Conservation (phyloP, 2,329 filamentous ascomycete genomes). For the Penicillium griseofulvum region DNA sequence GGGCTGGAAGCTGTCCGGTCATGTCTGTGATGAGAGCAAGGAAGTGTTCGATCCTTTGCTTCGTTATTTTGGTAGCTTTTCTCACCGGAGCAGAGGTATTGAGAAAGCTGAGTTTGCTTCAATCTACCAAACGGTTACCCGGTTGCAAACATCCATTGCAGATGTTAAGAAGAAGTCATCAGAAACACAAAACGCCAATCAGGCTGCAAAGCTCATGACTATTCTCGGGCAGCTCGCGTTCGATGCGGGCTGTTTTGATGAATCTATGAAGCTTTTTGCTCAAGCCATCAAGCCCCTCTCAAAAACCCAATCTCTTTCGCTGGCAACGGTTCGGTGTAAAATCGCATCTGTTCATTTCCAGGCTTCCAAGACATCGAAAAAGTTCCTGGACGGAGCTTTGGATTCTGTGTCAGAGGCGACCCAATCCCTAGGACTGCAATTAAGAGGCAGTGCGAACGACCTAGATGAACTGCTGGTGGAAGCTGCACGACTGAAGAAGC, state of each 20-base stretch:
- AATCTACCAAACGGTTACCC: constrained; percentile 37
- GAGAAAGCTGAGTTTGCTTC: constrained; percentile 39
- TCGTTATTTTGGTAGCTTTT: constrained; percentile 39
- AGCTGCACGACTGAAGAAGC: constrained; percentile 44
- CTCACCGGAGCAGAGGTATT: constrained; percentile 32
- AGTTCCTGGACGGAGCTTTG: constrained; percentile 20
- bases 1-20: constrained; percentile 44
- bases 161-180: constrained; percentile 28
- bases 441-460: constrained; percentile 41
- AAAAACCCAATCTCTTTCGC: constrained; percentile 31
- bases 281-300: constrained; percentile 33
- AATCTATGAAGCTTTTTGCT: constrained; percentile 38
- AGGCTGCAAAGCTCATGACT: constrained; percentile 34
- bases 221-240: constrained; percentile 42
- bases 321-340: constrained; percentile 41
- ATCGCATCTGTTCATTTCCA: constrained; percentile 40
- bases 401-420: constrained; percentile 35
- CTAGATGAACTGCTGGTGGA: constrained; percentile 47
- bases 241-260: constrained; percentile 39
- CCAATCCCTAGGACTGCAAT: constrained; percentile 32
- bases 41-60: constrained; percentile 47
- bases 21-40: constrained; percentile 40
- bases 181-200: constrained; percentile 23
- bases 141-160: constrained; percentile 32
- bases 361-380: constrained; percentile 24